Evolutionary conservation across 768 basidiomycete species (phyloP).

Genomic region (Lactarius sanguifluus): DNA sequence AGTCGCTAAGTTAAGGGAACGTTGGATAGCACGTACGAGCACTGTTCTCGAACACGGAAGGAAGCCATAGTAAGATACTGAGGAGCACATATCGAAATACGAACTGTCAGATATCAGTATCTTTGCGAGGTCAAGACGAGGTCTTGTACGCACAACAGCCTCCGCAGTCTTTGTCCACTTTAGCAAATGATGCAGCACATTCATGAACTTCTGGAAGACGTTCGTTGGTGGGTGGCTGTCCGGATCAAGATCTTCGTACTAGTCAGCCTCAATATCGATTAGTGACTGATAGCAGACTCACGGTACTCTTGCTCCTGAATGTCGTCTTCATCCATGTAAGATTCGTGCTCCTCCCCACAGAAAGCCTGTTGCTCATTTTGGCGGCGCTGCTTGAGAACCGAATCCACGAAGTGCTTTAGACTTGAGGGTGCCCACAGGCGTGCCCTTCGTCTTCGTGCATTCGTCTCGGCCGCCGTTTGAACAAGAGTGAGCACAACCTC

Average conservation of each 20-base stretch:
- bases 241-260: constrained; percentile 41
- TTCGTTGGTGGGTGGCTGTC: constrained; percentile 51
- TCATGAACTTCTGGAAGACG: constrained; percentile 41
- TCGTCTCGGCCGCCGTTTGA: constrained; percentile 39
- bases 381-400: constrained; percentile 32
- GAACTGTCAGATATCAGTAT: constrained; percentile 38
- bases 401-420: constrained; percentile 37
- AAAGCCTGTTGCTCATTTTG: constrained; percentile 32
- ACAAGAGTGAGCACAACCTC: constrained; percentile 42
- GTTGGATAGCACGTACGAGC: constrained; percentile 41
- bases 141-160: constrained; percentile 38
- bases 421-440: constrained; percentile 54
- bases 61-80: constrained; percentile 53
- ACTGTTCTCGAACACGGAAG: constrained; percentile 42
- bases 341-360: constrained; percentile 36
- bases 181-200: constrained; percentile 38
- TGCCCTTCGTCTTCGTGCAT: constrained; percentile 39
- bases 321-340: constrained; percentile 33
- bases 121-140: not conserved
- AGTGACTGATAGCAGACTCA: constrained; percentile 16
- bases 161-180: constrained; percentile 46
- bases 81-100: constrained; percentile 51
- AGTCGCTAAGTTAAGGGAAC: constrained; percentile 10
- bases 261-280: constrained; percentile 8
- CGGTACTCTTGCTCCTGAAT: constrained; percentile 21